A percentile compares a stretch with the other conserved stretches of the same genome.
Evolutionary conservation across 2,329 filamentous ascomycete genomes (phyloP).

Genomic region (Colletotrichum salicis): DNA sequence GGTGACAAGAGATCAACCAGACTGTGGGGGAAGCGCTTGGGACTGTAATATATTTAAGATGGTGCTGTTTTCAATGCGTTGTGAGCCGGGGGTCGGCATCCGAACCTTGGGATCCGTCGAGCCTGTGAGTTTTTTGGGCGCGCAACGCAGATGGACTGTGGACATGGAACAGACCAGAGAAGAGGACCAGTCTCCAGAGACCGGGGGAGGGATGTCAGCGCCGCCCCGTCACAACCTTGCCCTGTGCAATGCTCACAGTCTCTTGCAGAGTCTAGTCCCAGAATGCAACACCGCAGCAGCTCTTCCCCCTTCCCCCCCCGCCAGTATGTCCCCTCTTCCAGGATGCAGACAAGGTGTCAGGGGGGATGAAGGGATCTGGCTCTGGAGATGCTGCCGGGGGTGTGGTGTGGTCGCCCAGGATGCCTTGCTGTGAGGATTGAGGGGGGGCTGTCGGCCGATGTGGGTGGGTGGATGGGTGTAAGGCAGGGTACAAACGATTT

Average conservation of each 20-base stretch:
- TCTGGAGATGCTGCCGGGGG: slow-evolving; percentile 18
- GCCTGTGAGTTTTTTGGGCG: slow-evolving; percentile 13
- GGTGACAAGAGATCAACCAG: slow-evolving; percentile 11
- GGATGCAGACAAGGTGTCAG: slow-evolving; percentile 22
- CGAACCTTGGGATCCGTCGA: slow-evolving; percentile 30
- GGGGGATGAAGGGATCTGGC: slow-evolving; percentile 29
- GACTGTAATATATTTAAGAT: slow-evolving; percentile 36
- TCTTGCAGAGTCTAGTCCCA: slow-evolving; percentile 30
- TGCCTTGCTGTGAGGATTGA: slow-evolving; percentile 27
- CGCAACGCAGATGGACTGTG: background rate
- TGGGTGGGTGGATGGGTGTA: slow-evolving; percentile 15
- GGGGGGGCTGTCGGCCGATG: slow-evolving; percentile 18
- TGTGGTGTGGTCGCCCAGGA: slow-evolving; percentile 12
- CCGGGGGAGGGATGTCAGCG: slow-evolving; percentile 17
- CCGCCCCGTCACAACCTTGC: slow-evolving; percentile 22
- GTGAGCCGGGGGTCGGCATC: slow-evolving; percentile 26
- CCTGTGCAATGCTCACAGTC: slow-evolving; percentile 3
- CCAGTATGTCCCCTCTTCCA: slow-evolving; percentile 33
- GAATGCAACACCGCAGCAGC: slow-evolving; percentile 32
- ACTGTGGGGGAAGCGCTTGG: slow-evolving; percentile 23
- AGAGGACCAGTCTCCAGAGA: slow-evolving; percentile 3
- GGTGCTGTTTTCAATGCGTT: slow-evolving; percentile 31
- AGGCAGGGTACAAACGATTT: slow-evolving; percentile 1
- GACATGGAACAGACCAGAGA: slow-evolving; percentile 3
- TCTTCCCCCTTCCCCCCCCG: slow-evolving; percentile 1